Base-by-base conservation (phyloP, 768 basidiomycete species). In the Leucosporidium scottii region DNA sequence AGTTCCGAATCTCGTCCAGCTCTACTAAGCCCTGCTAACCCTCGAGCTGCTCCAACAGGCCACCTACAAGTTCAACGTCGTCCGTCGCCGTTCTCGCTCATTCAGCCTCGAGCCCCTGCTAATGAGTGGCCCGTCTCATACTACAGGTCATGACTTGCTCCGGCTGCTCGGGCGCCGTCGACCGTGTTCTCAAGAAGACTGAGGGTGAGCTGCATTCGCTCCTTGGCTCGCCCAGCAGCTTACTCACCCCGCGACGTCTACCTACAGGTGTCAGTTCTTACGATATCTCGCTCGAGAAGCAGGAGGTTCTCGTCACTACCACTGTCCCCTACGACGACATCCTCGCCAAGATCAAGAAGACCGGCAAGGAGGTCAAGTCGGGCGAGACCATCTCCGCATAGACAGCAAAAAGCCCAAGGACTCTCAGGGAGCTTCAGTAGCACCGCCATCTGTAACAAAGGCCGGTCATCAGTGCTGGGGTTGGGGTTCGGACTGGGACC, bases 131-230 rank as follows among this genome's bases (percentile, higher is more conserved):
- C 0, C 48, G 21, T 1, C 47, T 15, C 7, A 20, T 10, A 1
- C 9, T 8, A 21, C 65, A 70, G 71, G 39, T 47, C 30, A 73
- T 73, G 72, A 69, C 72, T 49, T 94, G 91, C 81, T 76, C 78
- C 34, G 91, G 91, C 31, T 94, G 91, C 81, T 91, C 90, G 36
- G 86, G 87, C 21, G 91, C 91, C 18, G 82, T 94, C 62, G 82
- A 80, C 31, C 85, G 89, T 34, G 91, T 85, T 20, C 82, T 94
- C 51, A 80, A 83, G 70, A 92, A 87, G 79, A 82, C 85, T 7
- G 83, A 88, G 67, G 80, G 82, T 68, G 20, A 28, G 48, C 34
- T 25, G 39, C 39, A 44, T 44, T 44, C 39, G 39, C 44, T 56
- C 48, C 30, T 25, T 49, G 4, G 17, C 12, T 36, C 23, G 15